phyloP scores from a whole-genome alignment of 148 eudicot genomes.

The Oxyria digyna region DNA sequence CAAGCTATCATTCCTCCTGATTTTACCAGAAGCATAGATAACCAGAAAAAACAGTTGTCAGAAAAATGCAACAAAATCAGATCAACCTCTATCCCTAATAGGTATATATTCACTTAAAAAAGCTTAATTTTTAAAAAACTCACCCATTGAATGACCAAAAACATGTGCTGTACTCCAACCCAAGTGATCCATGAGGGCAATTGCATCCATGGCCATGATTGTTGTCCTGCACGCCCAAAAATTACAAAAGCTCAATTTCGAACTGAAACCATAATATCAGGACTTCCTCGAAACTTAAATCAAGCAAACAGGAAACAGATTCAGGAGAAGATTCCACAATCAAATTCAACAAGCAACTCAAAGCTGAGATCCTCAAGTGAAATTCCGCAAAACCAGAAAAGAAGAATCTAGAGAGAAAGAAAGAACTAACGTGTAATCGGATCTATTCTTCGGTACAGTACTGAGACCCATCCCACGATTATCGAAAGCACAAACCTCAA shows the following conservation, averaged over 20 bases:
- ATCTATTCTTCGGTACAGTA: conserved; percentile 52
- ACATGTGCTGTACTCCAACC: conserved; percentile 90
- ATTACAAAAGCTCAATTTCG: neutral
- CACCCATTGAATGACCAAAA: conserved; percentile 98
- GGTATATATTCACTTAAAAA: neutral
- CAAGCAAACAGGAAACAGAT: neutral
- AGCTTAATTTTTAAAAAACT: conserved; percentile 11
- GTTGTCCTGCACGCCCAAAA: conserved; percentile 46
- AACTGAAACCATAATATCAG: neutral
- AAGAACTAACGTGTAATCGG: conserved; percentile 59
- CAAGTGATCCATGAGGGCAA: conserved; percentile 84
- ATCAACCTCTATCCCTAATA: neutral
- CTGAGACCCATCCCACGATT: conserved; percentile 92
- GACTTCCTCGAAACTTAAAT: neutral
- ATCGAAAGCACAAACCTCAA: conserved; percentile 86
- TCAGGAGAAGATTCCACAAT: neutral
- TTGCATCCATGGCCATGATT: conserved; percentile 89
- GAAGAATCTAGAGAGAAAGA: neutral
- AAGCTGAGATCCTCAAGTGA: neutral
- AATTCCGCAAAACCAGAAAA: neutral
- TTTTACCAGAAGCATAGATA: conserved; percentile 2
- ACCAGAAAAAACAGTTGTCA: neutral
- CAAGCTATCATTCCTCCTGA: conserved; percentile 97
- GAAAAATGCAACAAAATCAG: neutral
- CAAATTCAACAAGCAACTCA: neutral